Conservation (phyloP, 2,329 filamentous ascomycete genomes). For the Colletotrichum neosansevieriae region DNA sequence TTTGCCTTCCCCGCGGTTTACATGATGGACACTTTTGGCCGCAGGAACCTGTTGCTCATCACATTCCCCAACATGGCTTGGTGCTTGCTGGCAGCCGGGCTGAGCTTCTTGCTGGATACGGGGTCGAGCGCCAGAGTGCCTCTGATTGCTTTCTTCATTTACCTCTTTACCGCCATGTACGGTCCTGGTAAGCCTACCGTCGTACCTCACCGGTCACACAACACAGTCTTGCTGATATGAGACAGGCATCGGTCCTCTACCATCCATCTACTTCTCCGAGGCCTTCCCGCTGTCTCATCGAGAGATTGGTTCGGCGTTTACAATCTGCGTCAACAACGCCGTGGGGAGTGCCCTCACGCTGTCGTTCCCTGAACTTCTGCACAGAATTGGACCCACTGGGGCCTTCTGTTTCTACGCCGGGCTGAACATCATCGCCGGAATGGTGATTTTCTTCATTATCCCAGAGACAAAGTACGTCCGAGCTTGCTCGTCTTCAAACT, state of each 20-base stretch:
- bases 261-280: constrained; percentile 64
- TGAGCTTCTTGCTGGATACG: constrained; percentile 63
- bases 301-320: constrained; percentile 51
- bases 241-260: constrained; percentile 47
- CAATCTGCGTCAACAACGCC: constrained; percentile 48
- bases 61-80: constrained; percentile 59
- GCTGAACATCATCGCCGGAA: constrained; percentile 69
- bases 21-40: constrained; percentile 70
- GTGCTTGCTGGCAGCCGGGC: constrained; percentile 54
- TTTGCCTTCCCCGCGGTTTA: constrained; percentile 70
- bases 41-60: constrained; percentile 61
- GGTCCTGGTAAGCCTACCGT: constrained; percentile 53
- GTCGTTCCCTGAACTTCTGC: constrained; percentile 61
- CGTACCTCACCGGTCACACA: rapidly evolving
- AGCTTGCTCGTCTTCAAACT: not conserved
- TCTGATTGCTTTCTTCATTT: constrained; percentile 68
- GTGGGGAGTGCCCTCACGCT: constrained; percentile 47
- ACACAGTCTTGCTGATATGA: not conserved
- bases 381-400: constrained; percentile 50
- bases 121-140: constrained; percentile 55
- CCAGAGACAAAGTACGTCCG: constrained; percentile 62
- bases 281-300: constrained; percentile 67
- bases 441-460: constrained; percentile 73
- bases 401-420: constrained; percentile 72
- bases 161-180: constrained; percentile 65